Conservation (phyloP, 768 basidiomycete genomes). For the Hemileccinum impolitum region DNA sequence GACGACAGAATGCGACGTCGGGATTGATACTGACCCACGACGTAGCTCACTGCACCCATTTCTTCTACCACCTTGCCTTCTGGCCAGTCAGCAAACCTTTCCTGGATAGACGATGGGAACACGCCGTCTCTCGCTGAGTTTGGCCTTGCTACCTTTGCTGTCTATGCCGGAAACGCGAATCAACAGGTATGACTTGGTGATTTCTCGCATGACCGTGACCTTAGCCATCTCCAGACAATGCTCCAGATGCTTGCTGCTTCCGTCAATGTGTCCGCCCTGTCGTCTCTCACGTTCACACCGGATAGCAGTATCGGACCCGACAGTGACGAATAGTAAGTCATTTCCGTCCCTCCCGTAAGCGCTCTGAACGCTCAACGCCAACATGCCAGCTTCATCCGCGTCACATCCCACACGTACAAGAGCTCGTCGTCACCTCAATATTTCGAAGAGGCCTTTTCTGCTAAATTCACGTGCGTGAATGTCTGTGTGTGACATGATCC, state of each 20-base stretch:
- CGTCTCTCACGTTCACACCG: constrained; percentile 50
- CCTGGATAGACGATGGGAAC: constrained; percentile 56
- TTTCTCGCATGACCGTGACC: not conserved
- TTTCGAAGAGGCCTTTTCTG: constrained; percentile 70
- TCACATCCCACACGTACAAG: constrained; percentile 56
- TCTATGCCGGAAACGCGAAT: constrained; percentile 60
- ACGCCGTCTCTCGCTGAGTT: constrained; percentile 49
- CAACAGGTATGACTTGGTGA: constrained; percentile 48
- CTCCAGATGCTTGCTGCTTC: constrained; percentile 49
- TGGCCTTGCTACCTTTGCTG: constrained; percentile 48
- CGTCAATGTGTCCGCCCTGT: constrained; percentile 50
- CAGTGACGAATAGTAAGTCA: constrained; percentile 47
- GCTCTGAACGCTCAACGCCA: too few species aligned
- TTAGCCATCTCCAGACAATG: constrained; percentile 39
- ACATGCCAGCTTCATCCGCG: constrained; percentile 61
- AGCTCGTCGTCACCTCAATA: constrained; percentile 51
- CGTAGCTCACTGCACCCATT: constrained; percentile 58
- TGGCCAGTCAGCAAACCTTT: constrained; percentile 47
- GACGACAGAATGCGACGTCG: not conserved
- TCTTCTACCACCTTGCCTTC: constrained; percentile 43
- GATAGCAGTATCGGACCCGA: constrained; percentile 53
- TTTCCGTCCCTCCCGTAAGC: too few species aligned
- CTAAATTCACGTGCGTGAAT: constrained; percentile 64
- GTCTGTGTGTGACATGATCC: constrained; percentile 35
- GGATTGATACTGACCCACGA: constrained; percentile 1